Percentiles rank a stretch among this genome's conserved stretches.
These are phyloP conservation scores for Scalesia atractyloides DNA, from an alignment of 129 eudicot species.

Conservation along the genomic window DNA sequence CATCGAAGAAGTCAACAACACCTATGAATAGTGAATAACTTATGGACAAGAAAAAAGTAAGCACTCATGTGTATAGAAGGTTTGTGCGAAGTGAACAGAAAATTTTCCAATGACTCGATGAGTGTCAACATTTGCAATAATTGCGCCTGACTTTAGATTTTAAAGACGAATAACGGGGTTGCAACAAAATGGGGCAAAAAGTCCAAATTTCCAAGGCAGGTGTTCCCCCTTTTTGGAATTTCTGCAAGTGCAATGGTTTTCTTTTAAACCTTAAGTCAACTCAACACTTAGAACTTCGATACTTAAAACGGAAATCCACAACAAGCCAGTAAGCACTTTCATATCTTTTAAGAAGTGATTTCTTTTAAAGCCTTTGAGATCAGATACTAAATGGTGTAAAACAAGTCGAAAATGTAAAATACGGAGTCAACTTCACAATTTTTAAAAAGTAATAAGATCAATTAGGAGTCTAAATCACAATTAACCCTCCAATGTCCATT, in stretches of 20 bases:
- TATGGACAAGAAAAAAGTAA: slow-evolving; percentile 4
- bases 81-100: slow-evolving; percentile 1
- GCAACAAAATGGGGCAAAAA: slow-evolving; percentile 10
- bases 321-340: slow-evolving; percentile 17
- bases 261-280: slow-evolving; percentile 8
- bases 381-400: slow-evolving; percentile 8
- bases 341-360: slow-evolving; percentile 6
- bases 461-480: background rate
- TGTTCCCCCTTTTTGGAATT: background rate
- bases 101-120: background rate
- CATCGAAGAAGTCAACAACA: background rate
- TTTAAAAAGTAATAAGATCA: background rate
- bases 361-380: background rate
- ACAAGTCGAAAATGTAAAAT: background rate
- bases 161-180: slow-evolving; percentile 1
- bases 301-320: background rate
- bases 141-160: background rate
- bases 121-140: slow-evolving; percentile 8
- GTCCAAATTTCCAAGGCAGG: background rate
- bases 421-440: background rate
- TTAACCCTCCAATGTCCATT: background rate
- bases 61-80: background rate
- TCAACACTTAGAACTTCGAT: background rate
- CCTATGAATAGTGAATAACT: background rate
- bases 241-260: slow-evolving; percentile 1